Conservation (phyloP, 495 filamentous ascomycete genomes). For the Talaromyces nanjingensis region DNA sequence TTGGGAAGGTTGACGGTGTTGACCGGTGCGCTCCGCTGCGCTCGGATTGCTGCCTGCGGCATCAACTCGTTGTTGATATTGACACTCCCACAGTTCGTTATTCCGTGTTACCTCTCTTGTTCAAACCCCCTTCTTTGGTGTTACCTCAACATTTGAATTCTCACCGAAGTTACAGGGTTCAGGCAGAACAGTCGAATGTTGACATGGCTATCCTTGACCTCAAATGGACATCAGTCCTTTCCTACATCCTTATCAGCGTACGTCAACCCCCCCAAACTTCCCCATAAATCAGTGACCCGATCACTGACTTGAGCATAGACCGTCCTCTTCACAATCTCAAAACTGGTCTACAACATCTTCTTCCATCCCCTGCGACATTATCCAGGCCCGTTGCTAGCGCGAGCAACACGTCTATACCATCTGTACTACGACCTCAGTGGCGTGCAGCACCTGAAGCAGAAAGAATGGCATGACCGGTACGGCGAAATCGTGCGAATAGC, state of each 20-base stretch:
- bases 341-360: constrained; percentile 22
- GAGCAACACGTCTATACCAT: constrained; percentile 12
- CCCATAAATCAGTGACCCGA: background rate
- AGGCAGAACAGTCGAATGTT: background rate
- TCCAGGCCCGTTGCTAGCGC: constrained; percentile 23
- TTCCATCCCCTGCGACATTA: constrained; percentile 24
- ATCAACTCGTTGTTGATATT: too few relatives aligned
- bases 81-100: too few relatives aligned
- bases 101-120: background rate
- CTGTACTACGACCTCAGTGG: constrained; percentile 12
- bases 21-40: too few relatives aligned
- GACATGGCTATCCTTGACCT: background rate
- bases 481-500: constrained; percentile 18
- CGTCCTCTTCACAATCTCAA: background rate
- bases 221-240: background rate
- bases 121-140: background rate
- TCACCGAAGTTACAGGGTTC: background rate
- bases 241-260: background rate
- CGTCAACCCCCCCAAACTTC: background rate
- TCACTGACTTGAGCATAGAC: background rate
- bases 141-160: background rate
- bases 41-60: too few relatives aligned
- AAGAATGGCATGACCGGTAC: constrained; percentile 21
- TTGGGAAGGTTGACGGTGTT: too few relatives aligned
- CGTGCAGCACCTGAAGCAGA: constrained; percentile 9